Conservation (phyloP, 2,329 filamentous ascomycete species). For the Thermomyces lanuginosus region DNA sequence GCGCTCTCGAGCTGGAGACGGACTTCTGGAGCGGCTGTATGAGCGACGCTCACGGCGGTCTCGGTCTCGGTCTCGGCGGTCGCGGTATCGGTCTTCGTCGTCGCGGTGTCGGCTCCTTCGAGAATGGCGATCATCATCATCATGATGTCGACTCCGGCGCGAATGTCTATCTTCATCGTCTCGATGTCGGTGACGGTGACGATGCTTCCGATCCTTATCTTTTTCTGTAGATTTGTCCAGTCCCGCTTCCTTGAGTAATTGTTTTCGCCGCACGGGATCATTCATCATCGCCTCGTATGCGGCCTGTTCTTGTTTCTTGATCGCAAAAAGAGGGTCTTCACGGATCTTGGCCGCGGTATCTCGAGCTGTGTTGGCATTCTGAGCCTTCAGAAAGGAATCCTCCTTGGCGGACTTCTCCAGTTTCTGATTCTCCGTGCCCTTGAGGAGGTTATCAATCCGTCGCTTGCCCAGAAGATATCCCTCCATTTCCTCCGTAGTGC, state of each 20-base stretch:
- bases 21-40: constrained; percentile 7
- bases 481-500: constrained; percentile 74
- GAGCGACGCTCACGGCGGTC: constrained; percentile 29
- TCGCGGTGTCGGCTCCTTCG: too few species aligned
- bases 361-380: constrained; percentile 50
- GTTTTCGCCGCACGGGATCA: constrained; percentile 27
- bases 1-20: constrained; percentile 19
- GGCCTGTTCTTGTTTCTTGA: constrained; percentile 80
- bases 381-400: constrained; percentile 46
- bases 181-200: constrained; percentile 14
- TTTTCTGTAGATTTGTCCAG: constrained; percentile 18
- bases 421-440: constrained; percentile 65
- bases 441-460: constrained; percentile 71
- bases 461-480: constrained; percentile 85
- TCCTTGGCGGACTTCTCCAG: constrained; percentile 57
- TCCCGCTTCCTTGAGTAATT: constrained; percentile 43
- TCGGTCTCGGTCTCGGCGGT: constrained; percentile 20
- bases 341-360: constrained; percentile 77
- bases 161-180: constrained; percentile 10
- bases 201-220: constrained; percentile 35
- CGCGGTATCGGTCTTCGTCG: constrained; percentile 16
- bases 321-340: constrained; percentile 79
- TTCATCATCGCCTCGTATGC: constrained; percentile 47
- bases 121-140: constrained; percentile 9
- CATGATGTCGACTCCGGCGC: constrained; percentile 7